Conservation (phyloP, 192 early-diverging fungal genomes). For the Phycomyces blakesleeanus region DNA sequence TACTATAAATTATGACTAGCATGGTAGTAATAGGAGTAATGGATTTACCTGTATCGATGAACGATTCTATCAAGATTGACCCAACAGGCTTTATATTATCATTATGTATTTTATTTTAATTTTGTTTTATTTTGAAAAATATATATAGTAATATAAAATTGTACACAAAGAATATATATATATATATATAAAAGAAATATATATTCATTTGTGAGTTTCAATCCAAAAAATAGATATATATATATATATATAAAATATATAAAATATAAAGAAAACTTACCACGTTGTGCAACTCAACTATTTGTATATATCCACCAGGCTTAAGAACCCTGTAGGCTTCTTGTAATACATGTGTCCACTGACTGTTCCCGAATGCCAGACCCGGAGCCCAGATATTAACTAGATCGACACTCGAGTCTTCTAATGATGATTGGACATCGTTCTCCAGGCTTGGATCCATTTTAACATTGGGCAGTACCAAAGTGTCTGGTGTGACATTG, state of each 20-base stretch:
- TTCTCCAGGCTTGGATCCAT: background rate
- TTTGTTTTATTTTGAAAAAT: no score
- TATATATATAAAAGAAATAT: no score
- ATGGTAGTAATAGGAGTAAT: no score
- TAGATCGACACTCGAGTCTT: constrained; percentile 3
- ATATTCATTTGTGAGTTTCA: no score
- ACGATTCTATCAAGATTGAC: constrained; percentile 17
- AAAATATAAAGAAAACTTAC: constrained; percentile 5
- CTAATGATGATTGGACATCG: background rate
- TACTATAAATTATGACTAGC: no score
- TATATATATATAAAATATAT: no score
- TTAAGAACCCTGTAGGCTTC: constrained; percentile 26
- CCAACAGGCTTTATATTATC: constrained; percentile 17
- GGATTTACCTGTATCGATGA: constrained; percentile 20
- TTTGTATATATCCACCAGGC: constrained; percentile 19
- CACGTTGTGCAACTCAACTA: constrained; percentile 12
- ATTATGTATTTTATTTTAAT: no score
- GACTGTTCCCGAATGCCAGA: background rate
- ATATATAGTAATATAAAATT: no score
- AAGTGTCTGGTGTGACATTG: background rate
- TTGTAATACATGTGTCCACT: constrained; percentile 13
- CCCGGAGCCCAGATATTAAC: constrained; percentile 13
- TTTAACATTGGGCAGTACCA: constrained; percentile 8
- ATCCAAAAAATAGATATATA: no score
- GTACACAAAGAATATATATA: no score